phyloP scores from a whole-genome alignment of 2,329 filamentous ascomycete species.

The Fusarium sterilihyphosum region DNA sequence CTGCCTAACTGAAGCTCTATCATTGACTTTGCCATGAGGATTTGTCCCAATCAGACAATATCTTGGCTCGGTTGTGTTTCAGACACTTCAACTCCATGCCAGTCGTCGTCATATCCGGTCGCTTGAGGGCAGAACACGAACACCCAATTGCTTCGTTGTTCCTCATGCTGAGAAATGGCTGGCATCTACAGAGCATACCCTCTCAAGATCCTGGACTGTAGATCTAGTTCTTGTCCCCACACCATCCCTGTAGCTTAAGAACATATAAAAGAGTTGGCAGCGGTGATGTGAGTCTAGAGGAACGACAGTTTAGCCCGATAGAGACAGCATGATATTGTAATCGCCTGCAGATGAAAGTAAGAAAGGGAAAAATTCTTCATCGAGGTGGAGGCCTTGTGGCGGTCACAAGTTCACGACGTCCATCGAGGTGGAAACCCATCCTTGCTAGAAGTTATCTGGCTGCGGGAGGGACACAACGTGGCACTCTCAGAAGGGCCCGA shows the following conservation, averaged over 20 bases:
- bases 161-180: constrained; percentile 9
- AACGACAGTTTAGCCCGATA: constrained; percentile 6
- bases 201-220: constrained; percentile 42
- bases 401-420: constrained; percentile 32
- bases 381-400: constrained; percentile 42
- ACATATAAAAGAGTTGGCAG: constrained; percentile 21
- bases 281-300: constrained; percentile 23
- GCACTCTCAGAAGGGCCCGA: constrained; percentile 36
- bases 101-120: not conserved
- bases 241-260: constrained; percentile 28
- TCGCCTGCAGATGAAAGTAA: constrained; percentile 24
- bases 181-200: not conserved
- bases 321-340: constrained; percentile 22
- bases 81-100: constrained; percentile 1
- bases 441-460: constrained; percentile 27
- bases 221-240: constrained; percentile 40
- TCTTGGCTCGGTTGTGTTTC: constrained; percentile 14
- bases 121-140: constrained; percentile 4
- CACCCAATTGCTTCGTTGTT: constrained; percentile 1
- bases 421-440: constrained; percentile 41
- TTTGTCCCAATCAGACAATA: constrained; percentile 5
- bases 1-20: constrained; percentile 6
- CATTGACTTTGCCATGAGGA: constrained; percentile 9
- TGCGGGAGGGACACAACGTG: constrained; percentile 39
- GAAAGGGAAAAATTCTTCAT: constrained; percentile 34